Evolutionary conservation across 2,329 filamentous ascomycete species (phyloP).

Genomic region (Biscogniauxia sp.): DNA sequence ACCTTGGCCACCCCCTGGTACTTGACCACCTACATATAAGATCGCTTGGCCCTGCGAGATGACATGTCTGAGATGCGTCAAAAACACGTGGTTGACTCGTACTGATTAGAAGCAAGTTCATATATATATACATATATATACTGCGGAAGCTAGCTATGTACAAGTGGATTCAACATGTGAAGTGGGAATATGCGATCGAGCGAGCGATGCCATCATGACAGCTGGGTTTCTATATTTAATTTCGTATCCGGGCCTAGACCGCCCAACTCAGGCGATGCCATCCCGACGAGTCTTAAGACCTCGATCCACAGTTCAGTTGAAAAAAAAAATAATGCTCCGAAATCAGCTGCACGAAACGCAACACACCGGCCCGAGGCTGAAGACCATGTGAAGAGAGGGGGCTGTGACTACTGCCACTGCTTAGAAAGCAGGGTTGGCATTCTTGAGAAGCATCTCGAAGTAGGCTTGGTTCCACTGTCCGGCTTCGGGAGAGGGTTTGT

Average conservation of each 20-base stretch:
- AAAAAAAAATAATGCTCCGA: no score
- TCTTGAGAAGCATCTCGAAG: slow-evolving; percentile 56
- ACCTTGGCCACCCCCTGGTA: not conserved
- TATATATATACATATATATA: not conserved
- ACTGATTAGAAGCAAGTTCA: not conserved
- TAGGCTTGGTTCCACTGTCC: slow-evolving; percentile 67
- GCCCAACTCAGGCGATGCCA: not conserved
- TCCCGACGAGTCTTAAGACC: not conserved
- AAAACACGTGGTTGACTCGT: not conserved
- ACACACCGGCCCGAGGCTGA: not conserved
- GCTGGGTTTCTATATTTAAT: not conserved
- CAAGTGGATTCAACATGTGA: not conserved
- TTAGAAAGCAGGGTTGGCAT: slow-evolving; percentile 51
- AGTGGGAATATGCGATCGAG: not conserved
- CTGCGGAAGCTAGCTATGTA: not conserved
- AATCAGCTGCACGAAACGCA: not conserved
- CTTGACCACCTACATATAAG: not conserved
- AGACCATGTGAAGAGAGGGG: not conserved
- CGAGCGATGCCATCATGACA: not conserved
- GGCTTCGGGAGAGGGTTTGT: slow-evolving; percentile 69
- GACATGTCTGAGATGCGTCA: not conserved
- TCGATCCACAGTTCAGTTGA: not conserved
- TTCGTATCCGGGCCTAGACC: not conserved
- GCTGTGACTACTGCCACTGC: not conserved
- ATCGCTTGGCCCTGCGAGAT: not conserved